Conservation (phyloP, 1,284 basidiomycete species). For the Pseudozyma thailandica region DNA sequence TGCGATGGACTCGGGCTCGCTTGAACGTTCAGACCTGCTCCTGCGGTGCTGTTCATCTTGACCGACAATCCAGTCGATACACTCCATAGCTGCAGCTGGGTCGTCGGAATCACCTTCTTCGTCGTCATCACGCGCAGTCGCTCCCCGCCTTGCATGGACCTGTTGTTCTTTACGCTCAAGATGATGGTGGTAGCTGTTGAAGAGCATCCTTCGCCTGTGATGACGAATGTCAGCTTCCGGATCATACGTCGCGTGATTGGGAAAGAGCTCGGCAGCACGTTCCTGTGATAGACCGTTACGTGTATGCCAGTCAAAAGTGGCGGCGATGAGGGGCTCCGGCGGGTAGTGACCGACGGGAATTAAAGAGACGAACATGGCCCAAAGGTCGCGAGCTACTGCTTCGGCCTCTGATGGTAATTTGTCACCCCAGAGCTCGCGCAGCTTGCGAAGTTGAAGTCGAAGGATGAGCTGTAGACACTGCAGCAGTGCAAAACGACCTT, state of each 20-base stretch:
- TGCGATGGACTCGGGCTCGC: slow-evolving; percentile 26
- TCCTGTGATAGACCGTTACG: slow-evolving; percentile 36
- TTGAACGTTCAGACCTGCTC: slow-evolving; percentile 19
- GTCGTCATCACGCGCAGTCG: slow-evolving; percentile 1
- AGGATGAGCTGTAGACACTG: slow-evolving; percentile 59
- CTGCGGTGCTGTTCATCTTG: slow-evolving; percentile 15
- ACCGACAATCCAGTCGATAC: slow-evolving; percentile 41
- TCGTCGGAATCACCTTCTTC: slow-evolving; percentile 29
- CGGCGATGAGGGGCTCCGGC: slow-evolving; percentile 47
- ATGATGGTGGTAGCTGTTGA: slow-evolving; percentile 28
- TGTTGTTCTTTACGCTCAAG: slow-evolving; percentile 16
- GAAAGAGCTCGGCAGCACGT: slow-evolving; percentile 34
- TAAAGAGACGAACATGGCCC: slow-evolving; percentile 55
- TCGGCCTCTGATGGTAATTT: slow-evolving; percentile 51
- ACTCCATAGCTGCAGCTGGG: slow-evolving; percentile 26
- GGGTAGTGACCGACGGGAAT: slow-evolving; percentile 39
- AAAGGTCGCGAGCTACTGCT: slow-evolving; percentile 56
- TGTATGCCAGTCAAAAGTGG: slow-evolving; percentile 49
- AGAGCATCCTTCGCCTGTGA: slow-evolving; percentile 35
- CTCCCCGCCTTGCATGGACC: neutral
- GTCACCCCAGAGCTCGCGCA: slow-evolving; percentile 36
- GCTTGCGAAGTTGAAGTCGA: slow-evolving; percentile 50
- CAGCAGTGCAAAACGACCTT: slow-evolving; percentile 43
- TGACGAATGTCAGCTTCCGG: slow-evolving; percentile 37
- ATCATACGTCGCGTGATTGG: slow-evolving; percentile 28